phyloP scores from a whole-genome alignment of 768 basidiomycete genomes.

The Mycena amicta region DNA sequence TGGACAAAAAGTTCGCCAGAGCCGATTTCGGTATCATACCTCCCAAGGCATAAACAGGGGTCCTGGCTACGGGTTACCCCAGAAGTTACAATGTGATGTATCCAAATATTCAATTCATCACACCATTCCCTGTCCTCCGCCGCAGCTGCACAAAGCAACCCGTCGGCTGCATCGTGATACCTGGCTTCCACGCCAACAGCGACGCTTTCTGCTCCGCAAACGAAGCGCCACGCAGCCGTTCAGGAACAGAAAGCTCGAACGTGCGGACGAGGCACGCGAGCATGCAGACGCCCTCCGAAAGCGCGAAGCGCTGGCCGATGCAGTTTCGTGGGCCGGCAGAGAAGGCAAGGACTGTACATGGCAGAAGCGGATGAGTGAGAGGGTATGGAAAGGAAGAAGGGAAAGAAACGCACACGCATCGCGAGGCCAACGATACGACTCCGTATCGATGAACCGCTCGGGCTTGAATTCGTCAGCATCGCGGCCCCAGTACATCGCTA shows the following conservation, averaged over 20 bases:
- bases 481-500: constrained; percentile 53
- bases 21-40: constrained; percentile 1
- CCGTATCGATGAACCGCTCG: constrained; percentile 53
- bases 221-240: constrained; percentile 31
- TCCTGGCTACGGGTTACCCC: no score
- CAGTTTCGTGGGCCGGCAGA: constrained; percentile 47
- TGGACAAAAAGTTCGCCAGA: background rate
- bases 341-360: constrained; percentile 49
- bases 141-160: constrained; percentile 16
- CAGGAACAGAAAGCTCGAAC: constrained; percentile 44
- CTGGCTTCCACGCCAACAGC: constrained; percentile 40
- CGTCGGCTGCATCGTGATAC: constrained; percentile 37
- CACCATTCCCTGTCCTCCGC: no score
- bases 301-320: constrained; percentile 52
- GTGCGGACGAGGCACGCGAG: constrained; percentile 45
- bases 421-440: constrained; percentile 52
- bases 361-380: background rate
- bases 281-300: constrained; percentile 43
- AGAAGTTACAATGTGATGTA: no score
- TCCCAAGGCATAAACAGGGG: background rate
- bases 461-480: constrained; percentile 49
- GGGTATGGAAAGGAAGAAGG: background rate
- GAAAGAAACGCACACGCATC: constrained; percentile 42
- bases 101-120: no score
- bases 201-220: constrained; percentile 35